These are phyloP conservation scores for Phialemoniopsis sp. DNA, from an alignment of 2,329 filamentous ascomycete species.

Conservation along the genomic window DNA sequence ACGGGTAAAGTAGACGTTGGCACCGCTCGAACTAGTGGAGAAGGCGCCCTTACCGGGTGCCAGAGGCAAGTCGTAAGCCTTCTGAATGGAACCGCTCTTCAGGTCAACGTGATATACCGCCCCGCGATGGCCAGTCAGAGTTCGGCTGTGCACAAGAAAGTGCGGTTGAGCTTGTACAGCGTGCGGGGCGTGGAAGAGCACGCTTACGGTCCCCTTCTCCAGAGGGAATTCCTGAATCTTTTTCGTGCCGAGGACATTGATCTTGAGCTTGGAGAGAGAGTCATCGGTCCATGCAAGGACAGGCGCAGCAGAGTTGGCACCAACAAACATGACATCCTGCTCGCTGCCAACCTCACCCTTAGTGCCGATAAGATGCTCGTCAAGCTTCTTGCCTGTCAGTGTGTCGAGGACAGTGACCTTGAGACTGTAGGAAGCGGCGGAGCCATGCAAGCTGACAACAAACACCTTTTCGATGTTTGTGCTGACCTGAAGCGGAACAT, in stretches of 20 bases:
- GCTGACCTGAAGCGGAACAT: constrained; percentile 72
- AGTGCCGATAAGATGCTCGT: constrained; percentile 67
- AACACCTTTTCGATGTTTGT: constrained; percentile 68
- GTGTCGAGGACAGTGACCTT: constrained; percentile 72
- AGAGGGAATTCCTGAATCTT: constrained; percentile 50
- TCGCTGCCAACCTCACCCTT: constrained; percentile 67
- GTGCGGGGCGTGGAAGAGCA: constrained; percentile 72
- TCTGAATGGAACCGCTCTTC: constrained; percentile 63
- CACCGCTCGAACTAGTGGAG: constrained; percentile 70
- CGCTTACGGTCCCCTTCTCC: constrained; percentile 37
- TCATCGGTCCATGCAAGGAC: constrained; percentile 73
- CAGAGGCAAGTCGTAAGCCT: constrained; percentile 75
- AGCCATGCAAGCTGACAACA: constrained; percentile 70
- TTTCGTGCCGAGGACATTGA: constrained; percentile 67
- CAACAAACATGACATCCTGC: constrained; percentile 68
- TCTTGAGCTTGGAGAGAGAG: constrained; percentile 55
- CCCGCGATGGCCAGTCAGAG: constrained; percentile 68
- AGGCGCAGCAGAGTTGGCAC: constrained; percentile 70
- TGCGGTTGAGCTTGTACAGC: constrained; percentile 69
- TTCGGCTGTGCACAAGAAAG: constrained; percentile 80
- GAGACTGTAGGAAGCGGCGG: constrained; percentile 68
- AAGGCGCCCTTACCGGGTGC: constrained; percentile 69
- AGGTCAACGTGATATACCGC: constrained; percentile 82
- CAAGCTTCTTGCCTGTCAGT: constrained; percentile 65
- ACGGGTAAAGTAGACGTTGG: constrained; percentile 86